Conservation (phyloP, 345 rosid species). For the Gossypium sturtianum region DNA sequence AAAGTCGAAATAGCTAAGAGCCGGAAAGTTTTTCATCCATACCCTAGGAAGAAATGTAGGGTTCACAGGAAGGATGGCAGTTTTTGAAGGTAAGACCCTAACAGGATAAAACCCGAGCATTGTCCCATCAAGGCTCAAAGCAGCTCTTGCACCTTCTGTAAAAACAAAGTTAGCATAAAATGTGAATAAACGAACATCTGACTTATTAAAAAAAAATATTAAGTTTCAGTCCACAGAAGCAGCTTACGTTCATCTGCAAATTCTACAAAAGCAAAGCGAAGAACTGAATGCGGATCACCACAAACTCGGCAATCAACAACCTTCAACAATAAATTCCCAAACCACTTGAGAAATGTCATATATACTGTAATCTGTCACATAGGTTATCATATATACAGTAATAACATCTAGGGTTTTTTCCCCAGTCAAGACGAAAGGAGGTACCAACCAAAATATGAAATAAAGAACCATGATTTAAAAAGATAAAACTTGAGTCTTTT, state of each 20-base stretch:
- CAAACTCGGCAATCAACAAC: constrained; percentile 94
- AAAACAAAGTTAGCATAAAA: constrained; percentile 17
- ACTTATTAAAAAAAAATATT: not conserved
- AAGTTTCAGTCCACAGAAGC: constrained; percentile 7
- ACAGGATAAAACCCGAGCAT: constrained; percentile 84
- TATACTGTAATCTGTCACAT: not conserved
- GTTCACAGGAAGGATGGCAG: constrained; percentile 93
- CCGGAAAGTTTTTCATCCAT: constrained; percentile 9
- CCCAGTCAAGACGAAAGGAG: not conserved
- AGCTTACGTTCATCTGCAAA: constrained; percentile 80
- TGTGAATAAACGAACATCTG: not conserved
- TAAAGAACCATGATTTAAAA: not conserved
- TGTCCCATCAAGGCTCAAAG: constrained; percentile 76
- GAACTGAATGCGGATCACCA: constrained; percentile 92
- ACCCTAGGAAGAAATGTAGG: constrained; percentile 93
- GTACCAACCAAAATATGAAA: not conserved
- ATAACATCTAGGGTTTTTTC: not conserved
- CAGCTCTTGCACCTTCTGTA: constrained; percentile 68
- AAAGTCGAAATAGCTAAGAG: not conserved
- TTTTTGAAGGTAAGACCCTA: constrained; percentile 86
- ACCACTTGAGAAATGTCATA: constrained; percentile 9
- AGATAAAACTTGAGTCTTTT: not conserved
- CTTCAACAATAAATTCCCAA: constrained; percentile 35
- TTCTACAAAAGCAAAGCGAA: constrained; percentile 92
- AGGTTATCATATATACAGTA: not conserved